Conservation (phyloP, 2,329 filamentous ascomycete species). For the Alternaria viburni region DNA sequence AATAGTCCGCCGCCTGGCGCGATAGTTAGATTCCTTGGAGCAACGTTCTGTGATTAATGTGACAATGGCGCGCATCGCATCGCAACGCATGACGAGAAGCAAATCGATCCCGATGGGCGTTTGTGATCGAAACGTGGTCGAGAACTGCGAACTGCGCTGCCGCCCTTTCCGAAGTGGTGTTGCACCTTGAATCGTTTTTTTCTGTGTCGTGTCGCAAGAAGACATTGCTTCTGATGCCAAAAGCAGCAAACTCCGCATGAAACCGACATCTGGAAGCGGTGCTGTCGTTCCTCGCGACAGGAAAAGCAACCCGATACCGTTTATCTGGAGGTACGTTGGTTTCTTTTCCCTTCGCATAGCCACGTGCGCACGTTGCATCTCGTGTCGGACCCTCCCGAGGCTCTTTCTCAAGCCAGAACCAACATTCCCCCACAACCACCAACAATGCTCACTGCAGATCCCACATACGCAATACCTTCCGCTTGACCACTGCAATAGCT, state of each 20-base stretch:
- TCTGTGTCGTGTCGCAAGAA: background rate
- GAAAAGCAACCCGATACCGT: background rate
- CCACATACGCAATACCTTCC: background rate
- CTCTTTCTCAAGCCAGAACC: background rate
- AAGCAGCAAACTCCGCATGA: background rate
- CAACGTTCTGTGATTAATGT: background rate
- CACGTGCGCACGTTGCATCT: background rate
- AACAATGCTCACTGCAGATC: conserved; percentile 8
- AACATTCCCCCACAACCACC: conserved; percentile 6
- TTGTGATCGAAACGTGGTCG: background rate
- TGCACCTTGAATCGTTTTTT: background rate
- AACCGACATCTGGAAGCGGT: background rate
- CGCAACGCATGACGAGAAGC: background rate
- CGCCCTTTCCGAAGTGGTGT: background rate
- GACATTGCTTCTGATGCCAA: background rate
- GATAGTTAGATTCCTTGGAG: background rate
- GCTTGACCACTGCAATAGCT: conserved; percentile 17
- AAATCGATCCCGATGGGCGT: background rate
- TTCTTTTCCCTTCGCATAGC: background rate
- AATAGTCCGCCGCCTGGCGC: background rate
- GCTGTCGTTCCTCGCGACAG: background rate
- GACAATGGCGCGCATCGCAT: background rate
- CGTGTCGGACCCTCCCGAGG: background rate
- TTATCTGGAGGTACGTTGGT: background rate
- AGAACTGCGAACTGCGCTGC: background rate